phyloP scores from a whole-genome alignment of 192 early-diverging fungal genomes.

The Gigaspora rosea region DNA sequence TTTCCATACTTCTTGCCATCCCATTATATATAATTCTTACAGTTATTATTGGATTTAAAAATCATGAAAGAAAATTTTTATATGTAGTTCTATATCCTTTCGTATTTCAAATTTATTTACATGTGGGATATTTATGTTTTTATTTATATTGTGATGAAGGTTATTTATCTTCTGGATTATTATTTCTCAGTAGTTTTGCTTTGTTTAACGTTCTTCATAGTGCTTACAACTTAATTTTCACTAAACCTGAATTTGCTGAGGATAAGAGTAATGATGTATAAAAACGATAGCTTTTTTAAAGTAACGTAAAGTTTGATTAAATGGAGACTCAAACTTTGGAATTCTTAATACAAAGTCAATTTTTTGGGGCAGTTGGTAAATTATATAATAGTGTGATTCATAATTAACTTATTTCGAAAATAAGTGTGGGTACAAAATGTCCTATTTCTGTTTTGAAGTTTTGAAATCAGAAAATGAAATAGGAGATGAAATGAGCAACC shows the following conservation, averaged over 20 bases:
- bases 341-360: no score
- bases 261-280: neutral
- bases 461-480: no score
- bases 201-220: constrained; percentile 12
- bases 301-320: no score
- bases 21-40: neutral
- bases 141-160: constrained; percentile 23
- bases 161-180: neutral
- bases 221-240: neutral
- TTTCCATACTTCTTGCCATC: constrained; percentile 8
- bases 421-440: no score
- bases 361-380: no score
- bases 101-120: constrained; percentile 15
- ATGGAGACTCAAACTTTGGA: no score
- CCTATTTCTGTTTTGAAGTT: no score
- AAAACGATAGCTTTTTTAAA: no score
- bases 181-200: constrained; percentile 15
- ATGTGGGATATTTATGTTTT: constrained; percentile 16
- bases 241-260: neutral
- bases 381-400: no score
- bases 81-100: constrained; percentile 14
- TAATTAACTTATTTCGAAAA: no score
- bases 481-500: no score
- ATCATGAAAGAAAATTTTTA: neutral
- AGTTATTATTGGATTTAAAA: neutral